These are phyloP conservation scores for Phoenix dactylifera DNA, from an alignment of 176 grass and related monocot genomes.

Conservation along the genomic window DNA sequence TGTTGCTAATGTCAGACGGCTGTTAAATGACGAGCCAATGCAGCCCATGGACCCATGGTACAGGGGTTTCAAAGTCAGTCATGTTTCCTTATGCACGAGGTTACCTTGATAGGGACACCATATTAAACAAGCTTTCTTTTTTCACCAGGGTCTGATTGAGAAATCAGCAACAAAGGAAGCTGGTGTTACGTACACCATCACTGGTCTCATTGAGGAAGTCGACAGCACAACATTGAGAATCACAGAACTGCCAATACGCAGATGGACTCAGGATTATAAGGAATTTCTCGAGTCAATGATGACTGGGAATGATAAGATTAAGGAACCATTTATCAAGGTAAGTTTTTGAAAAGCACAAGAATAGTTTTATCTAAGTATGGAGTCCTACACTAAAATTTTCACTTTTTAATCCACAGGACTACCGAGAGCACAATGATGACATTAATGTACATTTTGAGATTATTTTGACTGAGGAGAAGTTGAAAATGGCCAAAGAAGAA, in stretches of 20 bases:
- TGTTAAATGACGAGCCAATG: slow-evolving; percentile 42
- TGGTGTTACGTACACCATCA: slow-evolving; percentile 60
- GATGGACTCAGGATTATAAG: slow-evolving; percentile 78
- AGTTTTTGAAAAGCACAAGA: not conserved
- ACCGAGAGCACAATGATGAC: slow-evolving; percentile 41
- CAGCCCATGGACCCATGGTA: slow-evolving; percentile 86
- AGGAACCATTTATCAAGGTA: slow-evolving; percentile 63
- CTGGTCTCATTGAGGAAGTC: slow-evolving; percentile 54
- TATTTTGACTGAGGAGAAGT: slow-evolving; percentile 42
- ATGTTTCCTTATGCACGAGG: not conserved
- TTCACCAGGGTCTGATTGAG: slow-evolving; percentile 49
- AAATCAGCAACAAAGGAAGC: slow-evolving; percentile 43
- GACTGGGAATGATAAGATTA: slow-evolving; percentile 29
- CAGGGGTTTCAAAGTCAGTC: slow-evolving; percentile 69
- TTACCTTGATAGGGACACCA: not conserved
- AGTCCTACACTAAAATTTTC: too few species aligned
- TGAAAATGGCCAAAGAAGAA: slow-evolving; percentile 71
- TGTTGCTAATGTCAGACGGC: slow-evolving; percentile 48
- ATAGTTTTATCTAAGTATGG: not conserved
- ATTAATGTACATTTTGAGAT: slow-evolving; percentile 50
- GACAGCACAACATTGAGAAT: slow-evolving; percentile 45
- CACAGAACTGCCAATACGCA: slow-evolving; percentile 62
- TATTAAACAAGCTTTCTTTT: not conserved
- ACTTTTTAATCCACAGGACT: slow-evolving; percentile 31
- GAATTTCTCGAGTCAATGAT: slow-evolving; percentile 43